Evolutionary conservation across 202 grass and related monocot genomes (phyloP).

Genomic region (Bolboschoenoplectus hybrid): DNA sequence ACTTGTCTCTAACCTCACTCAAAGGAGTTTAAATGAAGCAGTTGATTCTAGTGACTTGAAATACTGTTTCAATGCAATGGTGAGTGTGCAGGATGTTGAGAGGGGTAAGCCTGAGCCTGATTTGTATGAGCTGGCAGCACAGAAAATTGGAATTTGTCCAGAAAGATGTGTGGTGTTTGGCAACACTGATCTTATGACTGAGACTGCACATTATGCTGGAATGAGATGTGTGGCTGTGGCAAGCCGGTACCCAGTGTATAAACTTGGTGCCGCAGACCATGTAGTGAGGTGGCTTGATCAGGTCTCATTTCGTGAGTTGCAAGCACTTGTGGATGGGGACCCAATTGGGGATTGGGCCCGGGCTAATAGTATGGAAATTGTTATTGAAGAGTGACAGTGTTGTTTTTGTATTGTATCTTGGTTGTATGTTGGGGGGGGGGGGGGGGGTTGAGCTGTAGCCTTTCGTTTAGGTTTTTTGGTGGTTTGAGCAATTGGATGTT

Average conservation of each 20-base stretch:
- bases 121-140: conserved; percentile 66
- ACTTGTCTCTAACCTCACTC: conserved; percentile 43
- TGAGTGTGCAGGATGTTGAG: conserved; percentile 62
- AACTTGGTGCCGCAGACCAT: conserved; percentile 67
- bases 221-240: conserved; percentile 83
- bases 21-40: conserved; percentile 53
- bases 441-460: background rate
- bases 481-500: background rate
- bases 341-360: conserved; percentile 48
- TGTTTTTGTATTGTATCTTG: background rate
- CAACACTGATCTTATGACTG: conserved; percentile 55
- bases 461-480: background rate
- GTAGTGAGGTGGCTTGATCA: conserved; percentile 86
- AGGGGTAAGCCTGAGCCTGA: conserved; percentile 64
- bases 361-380: conserved; percentile 63
- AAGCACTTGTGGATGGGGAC: conserved; percentile 49
- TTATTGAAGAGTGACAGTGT: conserved; percentile 59
- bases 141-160: conserved; percentile 55
- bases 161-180: conserved; percentile 74
- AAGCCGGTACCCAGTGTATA: conserved; percentile 54
- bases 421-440: background rate
- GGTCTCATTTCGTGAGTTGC: conserved; percentile 63
- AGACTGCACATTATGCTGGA: conserved; percentile 58
- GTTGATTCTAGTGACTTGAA: conserved; percentile 63
- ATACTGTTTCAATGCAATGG: conserved; percentile 61